phyloP scores from a whole-genome alignment of 2,329 filamentous ascomycete species.

The Tolypocladium pustulatum region DNA sequence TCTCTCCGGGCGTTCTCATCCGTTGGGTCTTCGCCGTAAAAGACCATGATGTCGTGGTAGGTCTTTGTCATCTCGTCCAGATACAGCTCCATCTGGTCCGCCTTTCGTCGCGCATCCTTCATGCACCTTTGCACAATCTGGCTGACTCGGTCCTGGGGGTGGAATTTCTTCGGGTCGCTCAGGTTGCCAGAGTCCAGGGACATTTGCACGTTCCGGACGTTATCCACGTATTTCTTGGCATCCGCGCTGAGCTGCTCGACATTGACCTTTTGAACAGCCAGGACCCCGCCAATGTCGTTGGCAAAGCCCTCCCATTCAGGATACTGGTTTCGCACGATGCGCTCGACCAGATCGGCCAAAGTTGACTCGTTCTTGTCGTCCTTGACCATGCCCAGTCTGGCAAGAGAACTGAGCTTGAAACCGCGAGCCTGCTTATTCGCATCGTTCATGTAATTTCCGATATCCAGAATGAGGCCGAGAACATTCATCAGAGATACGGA shows the following conservation, averaged over 20 bases:
- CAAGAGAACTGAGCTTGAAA: constrained; percentile 94
- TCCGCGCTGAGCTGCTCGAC: constrained; percentile 84
- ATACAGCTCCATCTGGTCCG: constrained; percentile 89
- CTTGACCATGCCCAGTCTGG: constrained; percentile 92
- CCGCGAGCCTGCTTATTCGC: constrained; percentile 95
- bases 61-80: constrained; percentile 84
- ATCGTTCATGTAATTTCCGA: constrained; percentile 99
- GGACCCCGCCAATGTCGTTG: constrained; percentile 72
- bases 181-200: constrained; percentile 89
- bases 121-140: constrained; percentile 86
- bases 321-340: constrained; percentile 93
- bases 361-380: constrained; percentile 98
- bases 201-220: constrained; percentile 85
- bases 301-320: constrained; percentile 88
- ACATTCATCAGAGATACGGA: constrained; percentile 94
- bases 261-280: constrained; percentile 79
- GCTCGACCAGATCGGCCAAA: constrained; percentile 89
- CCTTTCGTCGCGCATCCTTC: constrained; percentile 94
- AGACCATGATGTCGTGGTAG: constrained; percentile 91
- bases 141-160: constrained; percentile 89
- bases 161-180: constrained; percentile 94
- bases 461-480: constrained; percentile 88
- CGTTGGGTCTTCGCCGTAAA: constrained; percentile 86
- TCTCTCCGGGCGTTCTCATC: constrained; percentile 91
- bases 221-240: constrained; percentile 86